Percentiles rank a stretch among this genome's conserved stretches.
Conservation (phyloP, 768 basidiomycete species). For the Boletus tylopilopsis region DNA sequence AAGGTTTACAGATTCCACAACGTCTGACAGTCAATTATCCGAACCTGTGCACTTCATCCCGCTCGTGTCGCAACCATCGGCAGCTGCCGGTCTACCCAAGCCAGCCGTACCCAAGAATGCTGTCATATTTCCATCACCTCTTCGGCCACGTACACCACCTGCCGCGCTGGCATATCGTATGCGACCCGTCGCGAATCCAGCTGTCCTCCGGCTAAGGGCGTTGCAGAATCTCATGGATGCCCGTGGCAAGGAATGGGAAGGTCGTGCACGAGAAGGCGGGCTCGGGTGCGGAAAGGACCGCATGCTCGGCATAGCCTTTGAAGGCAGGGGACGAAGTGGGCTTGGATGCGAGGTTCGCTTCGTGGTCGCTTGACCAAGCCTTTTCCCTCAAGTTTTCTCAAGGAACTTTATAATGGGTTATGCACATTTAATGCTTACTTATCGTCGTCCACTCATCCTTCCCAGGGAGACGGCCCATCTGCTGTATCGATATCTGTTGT, state of each 20-base stretch:
- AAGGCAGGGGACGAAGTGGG: constrained; percentile 54
- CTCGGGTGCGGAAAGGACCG: constrained; percentile 56
- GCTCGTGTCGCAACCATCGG: constrained; percentile 35
- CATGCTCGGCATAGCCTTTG: constrained; percentile 55
- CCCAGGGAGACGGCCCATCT: constrained; percentile 6
- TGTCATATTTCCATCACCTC: constrained; percentile 39
- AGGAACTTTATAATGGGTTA: constrained; percentile 28
- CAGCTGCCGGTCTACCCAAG: constrained; percentile 24
- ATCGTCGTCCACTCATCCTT: constrained; percentile 7
- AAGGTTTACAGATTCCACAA: constrained; percentile 32
- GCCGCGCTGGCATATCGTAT: constrained; percentile 40
- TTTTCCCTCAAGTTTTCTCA: constrained; percentile 8
- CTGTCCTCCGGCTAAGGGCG: constrained; percentile 56
- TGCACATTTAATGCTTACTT: constrained; percentile 33
- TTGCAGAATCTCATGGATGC: constrained; percentile 51
- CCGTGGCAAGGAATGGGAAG: constrained; percentile 45
- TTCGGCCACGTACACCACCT: constrained; percentile 36
- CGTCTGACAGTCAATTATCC: constrained; percentile 9
- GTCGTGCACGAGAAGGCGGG: constrained; percentile 44
- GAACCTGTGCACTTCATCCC: constrained; percentile 40
- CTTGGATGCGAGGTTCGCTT: constrained; percentile 42
- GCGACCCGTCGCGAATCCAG: constrained; percentile 58
- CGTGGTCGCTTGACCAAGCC: constrained; percentile 25
- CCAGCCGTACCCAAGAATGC: constrained; percentile 32
- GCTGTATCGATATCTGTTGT: constrained; percentile 28